Percentiles rank a stretch among this genome's conserved stretches.
Evolutionary conservation across 495 filamentous ascomycete genomes (phyloP).

Genomic region (Aspergillus wentii): DNA sequence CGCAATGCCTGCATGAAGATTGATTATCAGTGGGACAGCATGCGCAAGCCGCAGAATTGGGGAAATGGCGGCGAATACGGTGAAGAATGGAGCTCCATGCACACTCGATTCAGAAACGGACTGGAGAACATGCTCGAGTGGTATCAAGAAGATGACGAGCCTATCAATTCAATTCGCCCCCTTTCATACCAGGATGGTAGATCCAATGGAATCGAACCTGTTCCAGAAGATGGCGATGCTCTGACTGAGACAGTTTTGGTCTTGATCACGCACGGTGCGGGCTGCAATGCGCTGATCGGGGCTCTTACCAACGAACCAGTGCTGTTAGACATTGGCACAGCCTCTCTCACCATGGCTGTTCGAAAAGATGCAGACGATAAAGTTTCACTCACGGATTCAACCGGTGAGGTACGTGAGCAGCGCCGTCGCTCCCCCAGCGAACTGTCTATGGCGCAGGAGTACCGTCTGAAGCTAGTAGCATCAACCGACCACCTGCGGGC

Average conservation of each 20-base stretch:
- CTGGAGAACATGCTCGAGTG: constrained; percentile 71
- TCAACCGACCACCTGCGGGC: constrained; percentile 77
- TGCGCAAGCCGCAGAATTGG: constrained; percentile 68
- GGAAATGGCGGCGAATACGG: constrained; percentile 82
- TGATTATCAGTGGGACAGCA: constrained; percentile 95
- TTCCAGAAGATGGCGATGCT: constrained; percentile 45
- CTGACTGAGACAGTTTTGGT: constrained; percentile 77
- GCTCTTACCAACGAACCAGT: constrained; percentile 85
- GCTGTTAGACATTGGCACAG: constrained; percentile 81
- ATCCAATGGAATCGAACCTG: constrained; percentile 54
- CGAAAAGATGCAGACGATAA: constrained; percentile 48
- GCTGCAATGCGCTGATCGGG: constrained; percentile 92
- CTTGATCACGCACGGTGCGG: constrained; percentile 93
- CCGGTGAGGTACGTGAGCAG: constrained; percentile 14
- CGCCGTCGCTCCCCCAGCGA: constrained; percentile 17
- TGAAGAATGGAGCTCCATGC: constrained; percentile 95
- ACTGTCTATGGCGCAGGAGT: constrained; percentile 50
- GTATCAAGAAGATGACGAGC: constrained; percentile 60
- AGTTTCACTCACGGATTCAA: constrained; percentile 14
- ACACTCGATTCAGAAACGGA: constrained; percentile 76
- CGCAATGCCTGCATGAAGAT: constrained; percentile 79
- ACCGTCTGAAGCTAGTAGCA: constrained; percentile 70
- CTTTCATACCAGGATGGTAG: constrained; percentile 38
- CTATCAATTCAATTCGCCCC: constrained; percentile 15
- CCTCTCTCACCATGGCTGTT: constrained; percentile 86